A percentile compares a stretch with the other conserved stretches of the same genome.
Conservation (phyloP, 768 basidiomycete species). For the Kwoniella mangroviensis region DNA sequence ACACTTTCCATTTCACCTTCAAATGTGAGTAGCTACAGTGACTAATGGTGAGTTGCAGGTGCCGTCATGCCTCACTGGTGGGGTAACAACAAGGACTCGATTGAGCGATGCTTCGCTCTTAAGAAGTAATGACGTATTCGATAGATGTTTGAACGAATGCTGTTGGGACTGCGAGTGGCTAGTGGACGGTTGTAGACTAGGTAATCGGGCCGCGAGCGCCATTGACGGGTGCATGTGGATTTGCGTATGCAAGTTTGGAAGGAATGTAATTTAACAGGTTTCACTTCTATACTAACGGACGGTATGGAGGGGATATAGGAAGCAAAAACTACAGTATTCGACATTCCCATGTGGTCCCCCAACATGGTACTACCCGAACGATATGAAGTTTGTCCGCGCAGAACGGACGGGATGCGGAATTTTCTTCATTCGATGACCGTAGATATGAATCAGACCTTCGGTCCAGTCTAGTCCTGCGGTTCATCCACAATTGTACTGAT, state of each 20-base stretch:
- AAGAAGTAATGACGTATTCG: not conserved
- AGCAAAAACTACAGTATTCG: slow-evolving; percentile 13
- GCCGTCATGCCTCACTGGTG: slow-evolving; percentile 26
- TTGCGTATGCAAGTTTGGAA: no score
- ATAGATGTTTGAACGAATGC: not conserved
- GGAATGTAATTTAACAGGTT: not conserved
- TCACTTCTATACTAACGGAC: not conserved
- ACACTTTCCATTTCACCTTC: not conserved
- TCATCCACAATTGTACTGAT: not conserved
- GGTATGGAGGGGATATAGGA: not conserved
- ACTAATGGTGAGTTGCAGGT: not conserved
- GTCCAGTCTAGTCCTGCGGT: not conserved
- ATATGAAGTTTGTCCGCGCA: slow-evolving; percentile 14
- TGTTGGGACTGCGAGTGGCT: no score
- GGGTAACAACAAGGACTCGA: slow-evolving; percentile 20
- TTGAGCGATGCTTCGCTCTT: slow-evolving; percentile 21
- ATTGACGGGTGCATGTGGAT: no score
- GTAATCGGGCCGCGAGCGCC: no score
- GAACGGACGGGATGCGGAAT: slow-evolving; percentile 18
- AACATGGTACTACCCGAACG: slow-evolving; percentile 15
- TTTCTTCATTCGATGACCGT: slow-evolving; percentile 14
- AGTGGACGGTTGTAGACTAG: no score
- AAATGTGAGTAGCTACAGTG: no score
- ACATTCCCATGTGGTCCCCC: slow-evolving; percentile 18
- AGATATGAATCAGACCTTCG: not conserved